Evolutionary conservation across 2,329 filamentous ascomycete genomes (phyloP).

Genomic region (Sarocladiaceae sp.): DNA sequence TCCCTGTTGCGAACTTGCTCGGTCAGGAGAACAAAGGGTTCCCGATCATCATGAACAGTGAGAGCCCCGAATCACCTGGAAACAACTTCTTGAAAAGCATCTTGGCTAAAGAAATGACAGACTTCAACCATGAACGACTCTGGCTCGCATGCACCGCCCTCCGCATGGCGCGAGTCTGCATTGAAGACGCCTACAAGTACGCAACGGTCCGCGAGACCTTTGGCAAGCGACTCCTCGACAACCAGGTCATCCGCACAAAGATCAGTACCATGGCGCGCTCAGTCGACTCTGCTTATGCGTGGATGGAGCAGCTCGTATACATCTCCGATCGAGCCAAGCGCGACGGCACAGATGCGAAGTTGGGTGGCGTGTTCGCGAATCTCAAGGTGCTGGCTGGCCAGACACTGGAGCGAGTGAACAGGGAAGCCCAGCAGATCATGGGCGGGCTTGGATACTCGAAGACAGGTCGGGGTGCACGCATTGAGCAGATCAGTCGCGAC

Average conservation of each 20-base stretch:
- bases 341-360: conserved; percentile 13
- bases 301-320: conserved; percentile 55
- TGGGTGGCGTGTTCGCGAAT: conserved; percentile 25
- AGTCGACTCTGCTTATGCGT: conserved; percentile 56
- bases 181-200: conserved; percentile 45
- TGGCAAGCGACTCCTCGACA: conserved; percentile 49
- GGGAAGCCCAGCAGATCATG: conserved; percentile 49
- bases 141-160: conserved; percentile 51
- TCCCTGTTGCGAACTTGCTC: conserved; percentile 46
- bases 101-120: conserved; percentile 9
- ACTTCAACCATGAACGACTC: conserved; percentile 55
- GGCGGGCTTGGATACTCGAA: conserved; percentile 47
- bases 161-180: conserved; percentile 49
- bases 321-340: conserved; percentile 25
- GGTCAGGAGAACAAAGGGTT: conserved; percentile 51
- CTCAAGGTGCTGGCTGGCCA: conserved; percentile 43
- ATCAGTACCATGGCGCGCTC: conserved; percentile 51
- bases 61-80: not conserved
- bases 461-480: conserved; percentile 37
- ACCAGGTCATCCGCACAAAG: conserved; percentile 54
- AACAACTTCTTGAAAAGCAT: not conserved
- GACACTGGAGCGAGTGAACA: conserved; percentile 41
- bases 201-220: conserved; percentile 50
- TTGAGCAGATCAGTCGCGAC: conserved; percentile 49
- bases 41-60: conserved; percentile 47